A percentile compares a stretch with the other conserved stretches of the same genome.
phyloP scores from a whole-genome alignment of 2,329 filamentous ascomycete species.

The Cladophialophora chaetospira region DNA sequence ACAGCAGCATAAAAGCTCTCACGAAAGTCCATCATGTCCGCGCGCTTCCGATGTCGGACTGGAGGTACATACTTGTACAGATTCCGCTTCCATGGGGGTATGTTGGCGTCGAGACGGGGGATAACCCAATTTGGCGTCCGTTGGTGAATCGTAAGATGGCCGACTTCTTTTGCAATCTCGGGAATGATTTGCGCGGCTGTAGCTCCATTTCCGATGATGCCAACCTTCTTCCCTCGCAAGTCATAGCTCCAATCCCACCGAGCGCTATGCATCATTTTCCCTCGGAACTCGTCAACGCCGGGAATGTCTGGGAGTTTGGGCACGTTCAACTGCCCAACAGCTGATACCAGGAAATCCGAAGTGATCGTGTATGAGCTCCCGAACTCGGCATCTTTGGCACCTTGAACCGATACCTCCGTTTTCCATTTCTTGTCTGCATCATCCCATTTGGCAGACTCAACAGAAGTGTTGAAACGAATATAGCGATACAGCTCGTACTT shows the following conservation, averaged over 20 bases:
- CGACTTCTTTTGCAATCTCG: slow-evolving; percentile 55
- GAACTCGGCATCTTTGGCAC: slow-evolving; percentile 59
- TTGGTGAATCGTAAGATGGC: slow-evolving; percentile 58
- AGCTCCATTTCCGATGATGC: slow-evolving; percentile 63
- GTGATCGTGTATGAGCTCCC: slow-evolving; percentile 54
- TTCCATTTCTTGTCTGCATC: slow-evolving; percentile 51
- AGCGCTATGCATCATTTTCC: slow-evolving; percentile 38
- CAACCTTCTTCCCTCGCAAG: slow-evolving; percentile 57
- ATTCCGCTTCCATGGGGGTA: slow-evolving; percentile 46
- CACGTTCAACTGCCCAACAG: slow-evolving; percentile 61
- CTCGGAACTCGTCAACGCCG: slow-evolving; percentile 36
- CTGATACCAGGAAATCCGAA: slow-evolving; percentile 59
- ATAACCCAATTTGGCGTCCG: slow-evolving; percentile 62
- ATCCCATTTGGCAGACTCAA: slow-evolving; percentile 59
- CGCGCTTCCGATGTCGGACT: slow-evolving; percentile 53
- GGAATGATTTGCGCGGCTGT: slow-evolving; percentile 62
- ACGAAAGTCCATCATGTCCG: slow-evolving; percentile 56
- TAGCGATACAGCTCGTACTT: slow-evolving; percentile 53
- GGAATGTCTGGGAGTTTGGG: slow-evolving; percentile 44
- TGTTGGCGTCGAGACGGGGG: slow-evolving; percentile 53
- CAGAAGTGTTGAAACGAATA: slow-evolving; percentile 60
- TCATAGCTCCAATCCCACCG: slow-evolving; percentile 55
- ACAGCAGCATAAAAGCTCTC: slow-evolving; percentile 52
- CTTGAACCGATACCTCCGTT: slow-evolving; percentile 45
- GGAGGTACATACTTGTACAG: slow-evolving; percentile 56